Evolutionary conservation across 768 basidiomycete genomes (phyloP), one percentile per base, ranked within the genome.

Genomic region (Naganishia friedmannii): DNA sequence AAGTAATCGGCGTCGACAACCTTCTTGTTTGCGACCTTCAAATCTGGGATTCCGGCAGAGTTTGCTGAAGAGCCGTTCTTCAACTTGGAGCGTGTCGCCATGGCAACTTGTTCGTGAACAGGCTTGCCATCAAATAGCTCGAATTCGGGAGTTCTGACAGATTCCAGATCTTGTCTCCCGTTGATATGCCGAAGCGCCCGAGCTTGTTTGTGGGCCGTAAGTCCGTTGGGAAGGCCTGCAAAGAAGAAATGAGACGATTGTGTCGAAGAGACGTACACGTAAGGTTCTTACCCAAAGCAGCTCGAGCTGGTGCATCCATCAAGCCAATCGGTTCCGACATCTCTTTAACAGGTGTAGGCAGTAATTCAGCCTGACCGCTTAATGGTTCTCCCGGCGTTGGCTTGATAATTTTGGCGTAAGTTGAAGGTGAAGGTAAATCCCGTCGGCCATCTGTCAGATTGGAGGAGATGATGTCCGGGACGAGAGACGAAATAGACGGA

Each of bases 221-320:
- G 23, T 2, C 67, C 75, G 68, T 81, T 81, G 0, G 80, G 80
- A 65, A 81, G 68, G 53, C 72, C 71, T 72, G 56, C 23, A 42
- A 13, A 15, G 19, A 34, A 15, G 48, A 28, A 39, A 23, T 31
- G 46, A 51, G 42, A 68, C 28, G 15, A 29, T 8, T 1, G 26
- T 21, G 23, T 6, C 1, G 56, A 19, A 57, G 2, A 23, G 28
- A 17, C 28, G 15, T 17, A 39, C 12, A 3, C 9, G 3, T 46
- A 3, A 4, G 15, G 3, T 19, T 53, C 70, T 71, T 26, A 71
- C 70, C 76, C 74, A 80, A 67, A 21, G 79, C 79, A 46, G 79
- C 79, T 70, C 79, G 53, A 17, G 78, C 78, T 8, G 79, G 79
- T 29, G 79, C 79, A 67, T 80, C 79, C 66, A 71, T 58, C 46